These are phyloP conservation scores for Hortiboletus flavorubellus DNA, from an alignment of 768 basidiomycete genomes.

Conservation along the genomic window DNA sequence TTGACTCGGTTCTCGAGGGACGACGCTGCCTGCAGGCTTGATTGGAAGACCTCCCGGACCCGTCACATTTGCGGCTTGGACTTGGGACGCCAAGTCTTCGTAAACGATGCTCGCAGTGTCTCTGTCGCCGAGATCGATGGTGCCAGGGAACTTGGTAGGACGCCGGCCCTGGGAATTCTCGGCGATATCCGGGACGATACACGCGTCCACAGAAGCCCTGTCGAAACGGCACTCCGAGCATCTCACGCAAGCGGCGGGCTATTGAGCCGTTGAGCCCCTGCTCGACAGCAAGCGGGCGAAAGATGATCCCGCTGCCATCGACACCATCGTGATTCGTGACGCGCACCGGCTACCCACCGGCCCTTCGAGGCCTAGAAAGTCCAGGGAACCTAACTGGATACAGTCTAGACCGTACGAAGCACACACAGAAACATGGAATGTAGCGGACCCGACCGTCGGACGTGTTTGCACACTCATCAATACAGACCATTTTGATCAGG, in stretches of 20 bases:
- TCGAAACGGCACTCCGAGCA: no score
- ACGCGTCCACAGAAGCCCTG: neutral
- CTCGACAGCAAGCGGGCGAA: neutral
- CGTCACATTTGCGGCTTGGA: neutral
- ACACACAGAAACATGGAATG: neutral
- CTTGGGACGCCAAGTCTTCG: neutral
- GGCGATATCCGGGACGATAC: neutral
- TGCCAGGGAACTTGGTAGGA: neutral
- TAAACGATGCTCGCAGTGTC: neutral
- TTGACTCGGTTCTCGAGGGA: neutral
- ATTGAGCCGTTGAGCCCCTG: no score
- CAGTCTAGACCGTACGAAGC: no score
- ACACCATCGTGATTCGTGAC: neutral
- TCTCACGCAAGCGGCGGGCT: no score
- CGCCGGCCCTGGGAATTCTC: neutral
- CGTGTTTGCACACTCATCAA: no score
- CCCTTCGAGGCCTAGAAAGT: no score
- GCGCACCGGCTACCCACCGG: neutral
- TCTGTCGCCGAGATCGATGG: neutral
- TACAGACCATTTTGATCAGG: neutral
- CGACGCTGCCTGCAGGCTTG: neutral
- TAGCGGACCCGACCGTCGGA: no score
- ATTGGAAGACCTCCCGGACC: neutral
- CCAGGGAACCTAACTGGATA: no score
- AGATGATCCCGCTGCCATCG: no score